phyloP scores from a whole-genome alignment of 139 green algal genomes.

The Picochlorum sp. region DNA sequence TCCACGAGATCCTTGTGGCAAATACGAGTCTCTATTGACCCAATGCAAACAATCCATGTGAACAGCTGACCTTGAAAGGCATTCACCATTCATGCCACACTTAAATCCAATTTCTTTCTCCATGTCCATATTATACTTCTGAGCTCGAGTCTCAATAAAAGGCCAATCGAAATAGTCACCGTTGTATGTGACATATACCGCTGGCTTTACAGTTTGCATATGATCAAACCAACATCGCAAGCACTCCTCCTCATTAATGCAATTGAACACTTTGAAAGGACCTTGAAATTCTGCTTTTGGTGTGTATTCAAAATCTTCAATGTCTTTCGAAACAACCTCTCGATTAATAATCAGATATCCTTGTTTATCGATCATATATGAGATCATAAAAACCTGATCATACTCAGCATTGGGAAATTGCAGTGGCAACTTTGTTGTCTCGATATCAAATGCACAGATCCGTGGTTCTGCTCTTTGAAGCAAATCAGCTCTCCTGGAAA shows the following conservation, averaged over 20 bases:
- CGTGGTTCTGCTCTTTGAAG: conserved; percentile 66
- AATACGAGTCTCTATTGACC: conserved; percentile 96
- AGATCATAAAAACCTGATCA: conserved; percentile 99
- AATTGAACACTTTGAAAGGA: conserved; percentile 86
- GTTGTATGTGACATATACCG: conserved; percentile 98
- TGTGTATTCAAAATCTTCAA: conserved; percentile 93
- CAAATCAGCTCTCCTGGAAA: conserved; percentile 64
- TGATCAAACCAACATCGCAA: conserved; percentile 87
- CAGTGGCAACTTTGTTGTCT: conserved; percentile 97
- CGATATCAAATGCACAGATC: conserved; percentile 97
- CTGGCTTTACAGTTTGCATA: conserved; percentile 75
- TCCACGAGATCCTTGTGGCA: conserved; percentile 85
- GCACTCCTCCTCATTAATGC: conserved; percentile 61
- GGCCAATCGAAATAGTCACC: conserved; percentile 98
- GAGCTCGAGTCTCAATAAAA: conserved; percentile 82
- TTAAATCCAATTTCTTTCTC: conserved; percentile 62
- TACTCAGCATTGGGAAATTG: conserved; percentile 95
- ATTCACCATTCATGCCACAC: neutral
- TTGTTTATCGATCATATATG: conserved; percentile 96
- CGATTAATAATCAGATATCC: conserved; percentile 95
- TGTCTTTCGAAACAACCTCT: conserved; percentile 79
- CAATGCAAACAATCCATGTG: conserved; percentile 97
- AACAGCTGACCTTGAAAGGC: conserved; percentile 42
- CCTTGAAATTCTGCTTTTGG: conserved; percentile 88
- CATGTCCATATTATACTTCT: conserved; percentile 79